Evolutionary conservation across 352 stramenopile genomes (phyloP), one percentile per base, ranked within the genome.

Genomic region (Pilasporangium apinafurcum): DNA sequence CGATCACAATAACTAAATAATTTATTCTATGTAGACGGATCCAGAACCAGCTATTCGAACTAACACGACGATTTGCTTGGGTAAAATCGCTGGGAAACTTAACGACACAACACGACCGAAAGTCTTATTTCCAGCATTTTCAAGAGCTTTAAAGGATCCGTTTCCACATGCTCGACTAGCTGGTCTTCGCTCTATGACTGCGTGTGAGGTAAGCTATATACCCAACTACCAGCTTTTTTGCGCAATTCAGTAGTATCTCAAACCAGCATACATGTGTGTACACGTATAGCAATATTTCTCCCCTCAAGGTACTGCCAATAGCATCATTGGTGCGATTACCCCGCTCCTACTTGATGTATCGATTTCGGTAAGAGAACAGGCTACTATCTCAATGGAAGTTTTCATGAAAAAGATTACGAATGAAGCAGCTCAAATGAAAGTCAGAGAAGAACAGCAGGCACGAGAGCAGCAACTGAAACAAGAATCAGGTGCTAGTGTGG

Each of bases 11-110:
- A 39, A 17, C 10, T 9, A 34, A 20, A 36, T 39, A 32, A 33
- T 27, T 4, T 22, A 44, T 20, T 29, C 12, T 34, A 9, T 48
- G 14, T 38, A 93, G 76, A 77, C 74, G 10, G 88, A 97, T 46
- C 71, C 83, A 0, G 86, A 97, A 51, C 82, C 88, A 48, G 86
- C 86, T 7, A 97, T 97, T 46, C 83, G 86, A 35, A 97, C 88
- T 21, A 97, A 97, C 51, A 96, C 88, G 14, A 96, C 90, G 10
- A 96, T 97, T 38, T 97, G 90, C 57, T 44, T 97, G 14, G 84
- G 81, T 25, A 94, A 95, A 34, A 88, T 97, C 44, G 80, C 89
- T 14, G 53, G 51, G 14, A 87, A 96, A 40, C 67, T 97, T 4
- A 96, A 88, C 34, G 76, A 90, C 20, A 45, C 78, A 12, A 95